A percentile compares a stretch with the other conserved stretches of the same genome.
These are phyloP conservation scores for Saturnispora besseyi DNA, from an alignment of 805 yeast genomes.

Conservation along the genomic window DNA sequence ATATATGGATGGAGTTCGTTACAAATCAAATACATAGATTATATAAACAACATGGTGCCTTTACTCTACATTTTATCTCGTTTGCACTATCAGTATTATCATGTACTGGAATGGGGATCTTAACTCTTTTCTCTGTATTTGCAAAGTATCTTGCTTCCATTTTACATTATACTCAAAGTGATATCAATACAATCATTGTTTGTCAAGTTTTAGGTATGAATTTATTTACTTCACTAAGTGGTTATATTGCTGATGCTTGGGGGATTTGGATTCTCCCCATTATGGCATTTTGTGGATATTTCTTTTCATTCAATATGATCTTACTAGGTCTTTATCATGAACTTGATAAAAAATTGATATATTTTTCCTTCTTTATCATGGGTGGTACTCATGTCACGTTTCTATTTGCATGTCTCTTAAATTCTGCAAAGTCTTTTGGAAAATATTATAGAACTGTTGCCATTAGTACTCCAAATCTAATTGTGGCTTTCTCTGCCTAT, in stretches of 20 bases:
- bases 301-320: conserved; percentile 54
- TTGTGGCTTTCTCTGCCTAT: conserved; percentile 28
- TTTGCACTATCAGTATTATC: conserved; percentile 23
- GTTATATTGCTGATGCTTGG: conserved; percentile 71
- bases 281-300: conserved; percentile 51
- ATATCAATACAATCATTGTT: conserved; percentile 63
- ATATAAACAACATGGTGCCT: conserved; percentile 18
- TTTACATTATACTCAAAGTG: conserved; percentile 53
- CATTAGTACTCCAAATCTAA: conserved; percentile 66
- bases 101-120: conserved; percentile 26
- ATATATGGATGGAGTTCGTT: neutral
- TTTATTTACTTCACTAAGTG: conserved; percentile 69
- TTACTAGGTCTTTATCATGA: conserved; percentile 29
- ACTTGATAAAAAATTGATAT: conserved; percentile 30
- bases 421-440: conserved; percentile 68
- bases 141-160: conserved; percentile 54
- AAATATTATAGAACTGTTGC: conserved; percentile 68
- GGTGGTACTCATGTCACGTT: conserved; percentile 67
- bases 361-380: conserved; percentile 46
- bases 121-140: conserved; percentile 45
- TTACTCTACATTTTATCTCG: conserved; percentile 16
- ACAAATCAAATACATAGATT: neutral
- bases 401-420: conserved; percentile 57
- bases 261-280: conserved; percentile 66
- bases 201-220: conserved; percentile 76